Base-by-base conservation (phyloP, 2,329 filamentous ascomycete genomes). In the Fusarium kyushuense region DNA sequence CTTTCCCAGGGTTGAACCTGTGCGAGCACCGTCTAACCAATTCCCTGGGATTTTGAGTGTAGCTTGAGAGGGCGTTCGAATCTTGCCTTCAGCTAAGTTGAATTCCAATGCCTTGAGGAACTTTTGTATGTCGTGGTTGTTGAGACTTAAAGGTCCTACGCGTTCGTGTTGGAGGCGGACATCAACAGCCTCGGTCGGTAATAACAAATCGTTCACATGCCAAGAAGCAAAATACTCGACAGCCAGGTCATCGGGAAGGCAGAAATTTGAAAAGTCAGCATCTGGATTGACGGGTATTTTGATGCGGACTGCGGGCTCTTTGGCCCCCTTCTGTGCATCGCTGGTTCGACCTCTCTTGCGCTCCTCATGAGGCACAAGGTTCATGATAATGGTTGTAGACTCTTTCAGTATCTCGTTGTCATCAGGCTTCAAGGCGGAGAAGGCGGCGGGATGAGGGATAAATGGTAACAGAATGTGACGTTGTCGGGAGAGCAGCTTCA, bases 41-140 rank as follows among this genome's bases (percentile, higher is more conserved):
- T 27, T 6, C 30, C 57, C 42, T 3, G 72, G 63, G 14, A 73
- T 19, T 7, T 17, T 21, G 12, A 74, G 53, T 4, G n/a, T 60
- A 36, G 67, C 58, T 19, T 69, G 63, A 54, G 69, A 75, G 1
- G 82, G 83, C 21, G 81, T 82, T 51, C 77, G 78, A 8, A 85
- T 72, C 29, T 75, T 78, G 35, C 82, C 81, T 5, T 75, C 65
- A n/a, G 70, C 74, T 7, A 86, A 79, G 36, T 84, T 80, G 40
- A 89, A 79, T 36, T 79, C 76, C 11, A 83, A 82, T n/a, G 72
- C 63, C 2, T 67, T 53, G 41, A 88, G 74, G 71, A 87, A 88
- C 7, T 77, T 58, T 30, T 74, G 69, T 13, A 88, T 23, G 4
- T 40, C 67, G 1, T 80, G 75, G 36, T 78, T 76, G 8, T 74